Evolutionary conservation across 75 land plant species (phyloP).

Genomic region (Isoetes taiwanensis): DNA sequence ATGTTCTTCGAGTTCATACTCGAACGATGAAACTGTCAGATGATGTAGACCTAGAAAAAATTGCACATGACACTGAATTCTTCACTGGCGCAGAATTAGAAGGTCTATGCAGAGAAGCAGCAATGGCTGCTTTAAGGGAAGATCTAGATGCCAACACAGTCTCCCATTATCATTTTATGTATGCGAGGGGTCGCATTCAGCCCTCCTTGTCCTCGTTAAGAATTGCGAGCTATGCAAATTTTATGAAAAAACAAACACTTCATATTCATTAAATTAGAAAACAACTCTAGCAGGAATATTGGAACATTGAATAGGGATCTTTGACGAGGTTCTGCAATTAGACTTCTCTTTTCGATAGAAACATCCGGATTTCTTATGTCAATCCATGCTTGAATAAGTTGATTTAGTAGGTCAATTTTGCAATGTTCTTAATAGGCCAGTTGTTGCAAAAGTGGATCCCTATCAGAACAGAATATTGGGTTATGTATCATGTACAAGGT

Average conservation of each 20-base stretch:
- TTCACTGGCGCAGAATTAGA: constrained; percentile 80
- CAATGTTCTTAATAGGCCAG: too few relatives aligned
- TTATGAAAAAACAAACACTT: constrained; percentile 4
- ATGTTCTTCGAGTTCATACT: constrained; percentile 64
- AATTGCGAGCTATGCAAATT: constrained; percentile 34
- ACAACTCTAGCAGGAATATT: too few relatives aligned
- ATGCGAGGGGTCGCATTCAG: constrained; percentile 23
- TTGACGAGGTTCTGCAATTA: too few relatives aligned
- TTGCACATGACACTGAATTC: constrained; percentile 51
- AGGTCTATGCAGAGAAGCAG: constrained; percentile 74
- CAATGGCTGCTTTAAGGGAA: constrained; percentile 65
- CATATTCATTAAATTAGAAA: neutral
- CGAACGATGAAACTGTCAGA: constrained; percentile 41
- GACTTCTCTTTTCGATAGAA: too few relatives aligned
- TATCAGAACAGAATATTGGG: too few relatives aligned
- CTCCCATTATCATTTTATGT: constrained; percentile 38
- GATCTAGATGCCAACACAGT: constrained; percentile 38
- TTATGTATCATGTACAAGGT: too few relatives aligned
- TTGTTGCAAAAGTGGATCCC: too few relatives aligned
- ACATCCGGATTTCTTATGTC: too few relatives aligned
- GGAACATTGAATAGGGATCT: too few relatives aligned
- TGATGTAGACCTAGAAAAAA: constrained; percentile 43
- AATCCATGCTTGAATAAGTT: too few relatives aligned
- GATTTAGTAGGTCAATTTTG: too few relatives aligned
- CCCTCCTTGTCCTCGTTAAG: constrained; percentile 29